phyloP scores from a whole-genome alignment of 192 early-diverging fungal species.

The Gryganskiella cystojenkinii region DNA sequence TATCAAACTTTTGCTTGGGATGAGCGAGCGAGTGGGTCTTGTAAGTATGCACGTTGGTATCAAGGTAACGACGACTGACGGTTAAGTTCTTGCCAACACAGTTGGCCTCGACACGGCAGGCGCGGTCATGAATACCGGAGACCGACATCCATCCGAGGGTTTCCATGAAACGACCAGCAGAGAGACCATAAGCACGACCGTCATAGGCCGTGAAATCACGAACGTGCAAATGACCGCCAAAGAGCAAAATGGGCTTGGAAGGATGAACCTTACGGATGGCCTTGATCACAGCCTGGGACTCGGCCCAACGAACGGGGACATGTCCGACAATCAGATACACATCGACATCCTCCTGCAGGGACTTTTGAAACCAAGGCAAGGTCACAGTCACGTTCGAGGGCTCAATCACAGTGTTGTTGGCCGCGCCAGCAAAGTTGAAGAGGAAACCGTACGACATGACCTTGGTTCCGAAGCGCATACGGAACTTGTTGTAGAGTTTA shows the following conservation, averaged over 20 bases:
- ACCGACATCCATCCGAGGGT: slow-evolving; percentile 67
- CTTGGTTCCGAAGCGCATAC: slow-evolving; percentile 40
- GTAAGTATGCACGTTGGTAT: slow-evolving; percentile 64
- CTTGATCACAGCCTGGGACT: slow-evolving; percentile 53
- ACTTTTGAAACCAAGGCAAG: slow-evolving; percentile 62
- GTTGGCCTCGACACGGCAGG: slow-evolving; percentile 36
- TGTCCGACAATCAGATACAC: slow-evolving; percentile 64
- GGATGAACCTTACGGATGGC: slow-evolving; percentile 61
- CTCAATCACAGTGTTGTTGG: slow-evolving; percentile 47
- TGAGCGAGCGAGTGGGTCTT: slow-evolving; percentile 58
- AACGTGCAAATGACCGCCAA: slow-evolving; percentile 66
- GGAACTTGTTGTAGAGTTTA: slow-evolving; percentile 52
- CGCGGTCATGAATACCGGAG: slow-evolving; percentile 36
- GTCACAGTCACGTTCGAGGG: slow-evolving; percentile 58
- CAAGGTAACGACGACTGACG: slow-evolving; percentile 60
- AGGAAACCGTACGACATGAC: slow-evolving; percentile 65
- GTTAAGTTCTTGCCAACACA: slow-evolving; percentile 52
- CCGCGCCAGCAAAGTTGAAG: slow-evolving; percentile 53
- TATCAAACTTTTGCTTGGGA: slow-evolving; percentile 31
- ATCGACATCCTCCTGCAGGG: slow-evolving; percentile 56
- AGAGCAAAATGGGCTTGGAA: slow-evolving; percentile 59
- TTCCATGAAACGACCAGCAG: slow-evolving; percentile 66
- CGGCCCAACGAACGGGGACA: slow-evolving; percentile 55
- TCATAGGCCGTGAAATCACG: slow-evolving; percentile 62
- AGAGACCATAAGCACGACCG: slow-evolving; percentile 55